phyloP scores from a whole-genome alignment of 2,329 filamentous ascomycete species.

The Hansfordia pulvinata region DNA sequence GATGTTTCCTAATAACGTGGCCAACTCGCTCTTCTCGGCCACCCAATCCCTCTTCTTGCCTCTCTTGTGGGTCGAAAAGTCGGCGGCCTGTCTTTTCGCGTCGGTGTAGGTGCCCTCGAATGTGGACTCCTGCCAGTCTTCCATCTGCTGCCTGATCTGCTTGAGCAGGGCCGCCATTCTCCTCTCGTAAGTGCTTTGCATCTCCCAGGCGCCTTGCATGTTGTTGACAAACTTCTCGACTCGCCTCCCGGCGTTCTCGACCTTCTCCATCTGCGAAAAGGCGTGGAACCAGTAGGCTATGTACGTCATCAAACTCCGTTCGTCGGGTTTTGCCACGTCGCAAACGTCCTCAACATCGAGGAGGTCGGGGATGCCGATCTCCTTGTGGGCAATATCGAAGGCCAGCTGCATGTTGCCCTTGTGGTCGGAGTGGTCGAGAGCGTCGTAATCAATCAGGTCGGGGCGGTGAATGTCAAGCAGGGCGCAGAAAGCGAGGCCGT shows the following conservation, averaged over 20 bases:
- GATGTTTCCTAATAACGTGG: slow-evolving; percentile 89
- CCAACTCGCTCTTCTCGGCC: slow-evolving; percentile 90
- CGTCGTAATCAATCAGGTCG: slow-evolving; percentile 93
- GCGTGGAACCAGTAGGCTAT: slow-evolving; percentile 99
- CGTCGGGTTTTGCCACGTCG: slow-evolving; percentile 90
- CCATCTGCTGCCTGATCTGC: slow-evolving; percentile 59
- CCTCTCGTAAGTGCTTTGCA: slow-evolving; percentile 92
- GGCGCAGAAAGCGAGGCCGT: slow-evolving; percentile 92
- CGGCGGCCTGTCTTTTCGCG: slow-evolving; percentile 71
- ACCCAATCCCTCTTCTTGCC: slow-evolving; percentile 92
- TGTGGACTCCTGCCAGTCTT: slow-evolving; percentile 62
- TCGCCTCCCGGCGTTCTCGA: slow-evolving; percentile 89
- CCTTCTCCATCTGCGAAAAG: slow-evolving; percentile 97
- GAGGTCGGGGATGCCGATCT: slow-evolving; percentile 92
- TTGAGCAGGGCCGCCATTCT: slow-evolving; percentile 74
- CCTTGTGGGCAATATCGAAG: slow-evolving; percentile 89
- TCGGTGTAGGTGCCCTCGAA: slow-evolving; percentile 90
- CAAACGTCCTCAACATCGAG: slow-evolving; percentile 97
- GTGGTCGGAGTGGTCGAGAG: slow-evolving; percentile 87
- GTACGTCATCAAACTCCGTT: slow-evolving; percentile 96
- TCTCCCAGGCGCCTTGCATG: slow-evolving; percentile 99
- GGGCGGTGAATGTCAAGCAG: slow-evolving; percentile 93
- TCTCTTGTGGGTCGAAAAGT: slow-evolving; percentile 82
- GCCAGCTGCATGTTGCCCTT: slow-evolving; percentile 95
- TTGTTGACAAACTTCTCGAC: slow-evolving; percentile 98